Base-by-base conservation (phyloP, 2,329 filamentous ascomycete genomes). In the Aspergillus oerlinghausenensis region DNA sequence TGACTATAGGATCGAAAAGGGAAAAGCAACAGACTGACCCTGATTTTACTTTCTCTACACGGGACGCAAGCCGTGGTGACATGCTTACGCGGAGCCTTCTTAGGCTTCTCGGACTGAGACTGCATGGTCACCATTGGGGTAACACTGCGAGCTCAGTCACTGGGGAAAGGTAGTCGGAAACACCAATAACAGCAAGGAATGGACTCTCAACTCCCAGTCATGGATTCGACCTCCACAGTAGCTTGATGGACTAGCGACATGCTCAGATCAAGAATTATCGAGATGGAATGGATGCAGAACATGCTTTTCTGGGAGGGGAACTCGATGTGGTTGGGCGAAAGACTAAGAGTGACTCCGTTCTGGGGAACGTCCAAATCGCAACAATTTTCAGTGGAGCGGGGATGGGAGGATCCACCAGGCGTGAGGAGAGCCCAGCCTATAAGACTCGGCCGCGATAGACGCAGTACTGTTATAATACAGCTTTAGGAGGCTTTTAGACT, bases 21-120 rank as follows among this genome's bases (percentile, higher is more conserved):
- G 52, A 52, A 54, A 11, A 26, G 35, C 29, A 17, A 29, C 25
- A 42, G 14, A 55, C 69, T 56, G 67, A 76, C 75, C 62, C 75
- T 73, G 58, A 78, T 73, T 51, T 78, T 78, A 60, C 75, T 78
- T 62, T 78, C 75, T 25, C 75, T 73, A 57, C 75, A 78, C 25
- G 74, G 73, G 29, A 77, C 74, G 55, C 75, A 78, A 9, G 75
- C 75, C 1, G 75, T 77, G 1, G 75, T 77, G 61, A 77, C 73
- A 60, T 78, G 75, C 60, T 75, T 77, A 52, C 75, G 69, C 21
- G 67, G 68, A 8, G 65, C 56, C 62, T 67, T 71, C 53, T 68
- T 71, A n/a, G 60, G 55, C 60, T 65, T 68, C 47, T 67, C 64
- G 40, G 61, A 54, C 17, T 63, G 62, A 40, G 64, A 56, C 52